Conservation (phyloP, 805 yeast genomes). For the Ogataea henricii region DNA sequence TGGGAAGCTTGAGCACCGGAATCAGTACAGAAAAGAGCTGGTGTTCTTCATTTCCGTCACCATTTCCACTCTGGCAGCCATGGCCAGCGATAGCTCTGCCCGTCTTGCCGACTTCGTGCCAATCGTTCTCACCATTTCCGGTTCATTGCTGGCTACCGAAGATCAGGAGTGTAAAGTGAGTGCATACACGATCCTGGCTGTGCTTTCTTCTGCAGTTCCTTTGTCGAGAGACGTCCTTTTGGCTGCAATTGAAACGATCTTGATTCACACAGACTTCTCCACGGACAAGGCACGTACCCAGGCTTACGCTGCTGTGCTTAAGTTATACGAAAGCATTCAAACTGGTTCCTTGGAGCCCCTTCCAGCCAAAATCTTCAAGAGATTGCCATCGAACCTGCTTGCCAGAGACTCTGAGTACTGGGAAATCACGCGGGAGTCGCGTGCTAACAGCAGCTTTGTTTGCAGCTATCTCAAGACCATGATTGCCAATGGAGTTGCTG, state of each 20-base stretch:
- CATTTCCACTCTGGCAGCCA: conserved; percentile 67
- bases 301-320: conserved; percentile 49
- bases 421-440: conserved; percentile 20
- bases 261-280: conserved; percentile 30
- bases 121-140: conserved; percentile 56
- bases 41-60: conserved; percentile 77
- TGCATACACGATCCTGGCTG: conserved; percentile 80
- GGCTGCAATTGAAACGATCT: conserved; percentile 63
- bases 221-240: conserved; percentile 55
- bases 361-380: conserved; percentile 24
- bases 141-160: conserved; percentile 50
- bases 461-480: conserved; percentile 32
- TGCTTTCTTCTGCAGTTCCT: conserved; percentile 71
- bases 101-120: conserved; percentile 56
- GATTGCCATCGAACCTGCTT: conserved; percentile 26
- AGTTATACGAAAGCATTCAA: conserved; percentile 50
- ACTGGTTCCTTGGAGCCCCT: conserved; percentile 31
- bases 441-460: conserved; percentile 28
- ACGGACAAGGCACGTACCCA: conserved; percentile 32
- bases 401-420: conserved; percentile 22
- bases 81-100: conserved; percentile 43
- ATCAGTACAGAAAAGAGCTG: conserved; percentile 67
- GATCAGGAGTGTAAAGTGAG: conserved; percentile 72
- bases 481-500: conserved; percentile 16
- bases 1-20: conserved; percentile 51